Base-by-base conservation (phyloP, 2,329 filamentous ascomycete species). In the Penicillium corylophilum region DNA sequence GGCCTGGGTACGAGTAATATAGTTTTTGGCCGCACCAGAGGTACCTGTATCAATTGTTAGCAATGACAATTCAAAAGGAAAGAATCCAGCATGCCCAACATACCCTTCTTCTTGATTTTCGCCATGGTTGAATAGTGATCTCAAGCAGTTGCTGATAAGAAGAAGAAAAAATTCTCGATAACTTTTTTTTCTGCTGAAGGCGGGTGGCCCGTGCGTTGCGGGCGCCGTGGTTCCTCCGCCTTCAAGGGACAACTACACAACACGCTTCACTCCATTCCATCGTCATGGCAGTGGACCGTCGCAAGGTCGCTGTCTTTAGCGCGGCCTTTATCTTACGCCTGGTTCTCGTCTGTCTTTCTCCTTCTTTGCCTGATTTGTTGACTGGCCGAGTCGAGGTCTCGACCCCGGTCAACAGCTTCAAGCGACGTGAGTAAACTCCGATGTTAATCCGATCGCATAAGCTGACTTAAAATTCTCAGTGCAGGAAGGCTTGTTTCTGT, bases 331-430 rank as follows among this genome's bases (percentile, higher is more conserved):
- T 86, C 56, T 78, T 97, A 62, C 86, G 94, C 62, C 79, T 97
- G 54, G 75, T 90, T 50, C 82, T 97, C 47, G 92, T 91, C 70
- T 79, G 86, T 53, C 79, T 85, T 51, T 96, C 96, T 69, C 92
- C 94, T 56, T 83, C 83, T 33, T 79, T 99, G 36, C 89, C 93
- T 46, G 86, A 91, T 70, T 80, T 96, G 56, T 80, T 99, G 56
- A 94, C 90, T 18, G 89, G 88, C 59, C 88, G 94, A 68, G 94
- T 96, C 64, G 94, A 99, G 79, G 88, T 99, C 66, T 96, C 94
- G 40, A 99, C 94, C 20, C 93, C 94, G 35, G 88, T 97, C 42
- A 96, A 90, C 64, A 96, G 93, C 82, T 99, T 96, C 82, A 97
- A 97, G 79, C 84, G 94, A 83, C 79, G 92, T 95, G 80, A 33